Base-by-base conservation (phyloP, 1,139 yeast species). In the Meyerozyma carpophila region DNA sequence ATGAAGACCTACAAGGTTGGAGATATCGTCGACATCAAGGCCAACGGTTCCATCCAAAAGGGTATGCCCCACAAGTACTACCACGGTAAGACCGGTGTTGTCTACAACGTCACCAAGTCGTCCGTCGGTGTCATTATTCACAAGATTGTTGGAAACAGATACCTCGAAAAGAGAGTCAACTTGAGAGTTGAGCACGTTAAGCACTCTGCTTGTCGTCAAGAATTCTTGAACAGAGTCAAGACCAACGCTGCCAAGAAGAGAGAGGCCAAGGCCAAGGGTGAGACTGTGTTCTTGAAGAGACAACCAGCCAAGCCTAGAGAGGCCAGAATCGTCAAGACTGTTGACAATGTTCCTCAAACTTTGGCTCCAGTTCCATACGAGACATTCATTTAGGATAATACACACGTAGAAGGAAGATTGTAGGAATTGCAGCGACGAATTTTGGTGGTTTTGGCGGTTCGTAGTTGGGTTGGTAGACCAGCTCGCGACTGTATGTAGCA, bases 31-130 rank as follows among this genome's bases (percentile, higher is more conserved):
- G 98, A 93, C 78, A 91, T 93, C 81, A 91, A 89, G 81, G 98
- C 95, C 76, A 93, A 93, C 75, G 97, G 96, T 82, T 82, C 98
- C 62, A 82, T 91, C 81, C 98, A 93, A 77, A 90, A 91, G 84
- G 98, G 98, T 87, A 90, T 93, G 97, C 98, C 98, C 74, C 96
- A 89, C 90, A 93, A 93, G 82, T 91, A 82, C 86, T 93, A 93
- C 96, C 97, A 91, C 82, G 98, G 98, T 79, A 93, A 90, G 86
- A 93, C 98, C 60, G 98, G 98, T 84, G 89, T 91, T 62, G 84
- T 93, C 59, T 93, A 83, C 95, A 93, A 93, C 84, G 94, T 93
- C 62, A 93, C 98, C 84, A 93, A 88, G 83, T 78, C 96, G 54
- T 81, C 98, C 56, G 98, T 93, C 59, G 98, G 98, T 84, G 95